A percentile compares a stretch with the other conserved stretches of the same genome.
Evolutionary conservation across 805 yeast species (phyloP).

Genomic region (Zygotorulaspora sp.): DNA sequence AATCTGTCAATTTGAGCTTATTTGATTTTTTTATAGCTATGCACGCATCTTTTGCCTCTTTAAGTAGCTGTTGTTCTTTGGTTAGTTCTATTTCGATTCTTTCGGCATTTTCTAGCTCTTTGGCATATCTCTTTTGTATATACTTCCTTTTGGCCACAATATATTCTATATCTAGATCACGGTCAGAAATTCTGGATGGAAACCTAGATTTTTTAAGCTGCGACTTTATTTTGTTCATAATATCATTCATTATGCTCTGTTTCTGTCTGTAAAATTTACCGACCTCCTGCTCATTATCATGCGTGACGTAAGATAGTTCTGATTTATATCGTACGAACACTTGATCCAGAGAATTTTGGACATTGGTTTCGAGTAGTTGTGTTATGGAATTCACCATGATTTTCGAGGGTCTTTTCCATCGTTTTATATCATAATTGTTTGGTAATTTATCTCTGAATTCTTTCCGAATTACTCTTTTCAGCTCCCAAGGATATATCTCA

Average conservation of each 20-base stretch:
- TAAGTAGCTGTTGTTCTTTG: slow-evolving; percentile 20
- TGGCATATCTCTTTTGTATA: slow-evolving; percentile 25
- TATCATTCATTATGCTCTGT: slow-evolving; percentile 22
- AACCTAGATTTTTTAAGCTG: slow-evolving; percentile 22
- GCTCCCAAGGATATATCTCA: slow-evolving; percentile 25
- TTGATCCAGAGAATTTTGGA: slow-evolving; percentile 22
- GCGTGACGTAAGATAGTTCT: slow-evolving; percentile 19
- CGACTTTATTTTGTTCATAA: slow-evolving; percentile 22
- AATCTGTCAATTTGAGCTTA: slow-evolving; percentile 18
- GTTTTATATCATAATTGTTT: slow-evolving; percentile 18
- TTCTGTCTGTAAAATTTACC: slow-evolving; percentile 19
- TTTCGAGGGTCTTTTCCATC: slow-evolving; percentile 26
- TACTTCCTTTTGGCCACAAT: slow-evolving; percentile 30
- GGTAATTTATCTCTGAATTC: slow-evolving; percentile 22
- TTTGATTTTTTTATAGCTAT: slow-evolving; percentile 12
- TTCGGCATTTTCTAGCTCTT: slow-evolving; percentile 25
- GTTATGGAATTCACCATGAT: slow-evolving; percentile 18
- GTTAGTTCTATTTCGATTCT: slow-evolving; percentile 22
- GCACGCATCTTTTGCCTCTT: slow-evolving; percentile 14
- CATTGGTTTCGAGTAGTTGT: slow-evolving; percentile 26
- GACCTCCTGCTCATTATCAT: slow-evolving; percentile 14
- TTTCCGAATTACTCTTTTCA: slow-evolving; percentile 19
- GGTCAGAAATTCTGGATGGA: slow-evolving; percentile 25
- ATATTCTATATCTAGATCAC: slow-evolving; percentile 31
- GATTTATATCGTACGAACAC: slow-evolving; percentile 21